phyloP scores from a whole-genome alignment of 169 alveolate species.

The Eimeria sp. region DNA sequence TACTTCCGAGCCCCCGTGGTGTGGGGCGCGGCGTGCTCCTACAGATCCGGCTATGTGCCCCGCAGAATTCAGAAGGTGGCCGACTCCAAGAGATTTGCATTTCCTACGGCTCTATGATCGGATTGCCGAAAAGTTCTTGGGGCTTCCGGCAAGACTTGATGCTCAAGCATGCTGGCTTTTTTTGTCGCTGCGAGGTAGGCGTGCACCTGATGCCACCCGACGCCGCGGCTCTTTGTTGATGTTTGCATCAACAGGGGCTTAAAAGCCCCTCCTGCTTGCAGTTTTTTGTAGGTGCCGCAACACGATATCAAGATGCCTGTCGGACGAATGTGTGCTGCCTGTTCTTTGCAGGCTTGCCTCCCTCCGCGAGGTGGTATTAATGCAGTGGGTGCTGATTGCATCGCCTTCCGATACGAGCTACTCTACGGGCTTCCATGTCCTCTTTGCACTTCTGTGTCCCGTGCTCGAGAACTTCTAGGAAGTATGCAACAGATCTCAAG shows the following conservation, averaged over 20 bases:
- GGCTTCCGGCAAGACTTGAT: slow-evolving; percentile 63
- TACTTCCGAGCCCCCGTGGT: background rate
- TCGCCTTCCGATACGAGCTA: slow-evolving; percentile 13
- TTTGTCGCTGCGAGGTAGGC: slow-evolving; percentile 51
- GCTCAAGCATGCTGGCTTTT: slow-evolving; percentile 36
- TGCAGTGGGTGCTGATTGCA: background rate
- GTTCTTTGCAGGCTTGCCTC: slow-evolving; percentile 36
- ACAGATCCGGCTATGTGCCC: slow-evolving; percentile 42
- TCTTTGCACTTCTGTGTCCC: slow-evolving; percentile 2
- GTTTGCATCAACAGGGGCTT: background rate
- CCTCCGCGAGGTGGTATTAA: background rate
- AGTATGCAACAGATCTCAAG: background rate
- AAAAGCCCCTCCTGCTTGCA: background rate
- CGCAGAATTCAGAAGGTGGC: background rate
- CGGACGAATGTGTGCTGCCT: background rate
- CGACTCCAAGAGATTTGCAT: slow-evolving; percentile 7
- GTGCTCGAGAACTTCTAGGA: slow-evolving; percentile 1
- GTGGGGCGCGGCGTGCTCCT: slow-evolving; percentile 63
- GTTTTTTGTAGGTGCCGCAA: background rate
- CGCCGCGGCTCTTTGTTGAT: background rate
- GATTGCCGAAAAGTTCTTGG: slow-evolving; percentile 37
- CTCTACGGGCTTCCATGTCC: slow-evolving; percentile 46
- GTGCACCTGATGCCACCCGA: background rate
- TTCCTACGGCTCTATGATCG: slow-evolving; percentile 33
- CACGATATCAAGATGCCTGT: background rate